Evolutionary conservation across 129 eudicot genomes (phyloP), one percentile per base, ranked within the genome.

Genomic region (Artemisia argyi): DNA sequence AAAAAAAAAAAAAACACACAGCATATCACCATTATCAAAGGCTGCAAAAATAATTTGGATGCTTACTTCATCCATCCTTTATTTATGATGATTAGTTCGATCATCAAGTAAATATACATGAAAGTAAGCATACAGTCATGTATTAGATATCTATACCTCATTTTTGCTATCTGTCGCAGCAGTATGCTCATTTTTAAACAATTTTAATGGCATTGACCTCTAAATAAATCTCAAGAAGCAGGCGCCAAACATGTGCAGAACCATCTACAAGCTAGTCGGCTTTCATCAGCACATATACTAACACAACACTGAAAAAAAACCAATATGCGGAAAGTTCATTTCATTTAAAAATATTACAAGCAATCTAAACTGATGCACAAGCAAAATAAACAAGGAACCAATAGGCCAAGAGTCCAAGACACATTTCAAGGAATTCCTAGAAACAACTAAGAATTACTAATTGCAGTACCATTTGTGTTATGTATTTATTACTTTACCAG

Each of bases 181-280:
- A 15, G 5, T 52, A 13, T 57, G 53, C 57, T 20, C 10, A 6
- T 59, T 6, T 58, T 72, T 39, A 44, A 58, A 59, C 58, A 60
- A 72, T 26, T 15, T 68, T n/a, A 46, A 19, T 13, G 5, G 50
- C 28, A 35, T 17, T 17, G 61, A 55, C 74, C 51, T 20, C 20
- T 20, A 56, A 13, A 58, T 39, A 46, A 32, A 3, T 47, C 44
- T 18, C 39, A 65, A 42, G 8, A 32, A 67, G 20, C 55, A 49
- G 46, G 39, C 54, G 24, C 17, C 26, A 11, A 68, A 15, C 18
- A 50, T 52, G 48, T 52, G 42, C 4, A 70, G 30, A 12, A 61
- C 13, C 55, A 72, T 26, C 20, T 48, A 61, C 13, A 61, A 61
- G n/a, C n/a, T n/a, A n/a, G 49, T 48, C 69, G 9, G 58, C 69